Base-by-base conservation (phyloP, 495 filamentous ascomycete species). In the Aspergillus leporis region DNA sequence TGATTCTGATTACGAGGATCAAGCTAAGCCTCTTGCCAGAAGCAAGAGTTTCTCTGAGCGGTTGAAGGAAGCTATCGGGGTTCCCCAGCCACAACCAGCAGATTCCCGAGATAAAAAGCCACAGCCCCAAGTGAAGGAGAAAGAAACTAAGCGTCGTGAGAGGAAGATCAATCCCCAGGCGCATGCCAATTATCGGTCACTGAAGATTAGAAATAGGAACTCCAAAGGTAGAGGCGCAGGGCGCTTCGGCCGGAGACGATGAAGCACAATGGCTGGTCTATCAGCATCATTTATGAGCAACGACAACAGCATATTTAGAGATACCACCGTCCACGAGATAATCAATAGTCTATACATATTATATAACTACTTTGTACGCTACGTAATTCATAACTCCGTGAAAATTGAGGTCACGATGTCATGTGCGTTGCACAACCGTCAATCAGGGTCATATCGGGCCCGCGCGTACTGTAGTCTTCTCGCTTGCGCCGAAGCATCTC, bases 161-260 rank as follows among this genome's bases (percentile, higher is more conserved):
- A 82, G 84, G 60, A 96, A 90, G 74, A 77, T 92, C 49, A 89
- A 85, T 55, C 86, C 87, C 5, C 73, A 86, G 49, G 89, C 92
- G 3, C 86, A 93, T 74, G 83, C 89, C 22, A 97, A 97, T 65
- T 97, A 91, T 70, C 84, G 89, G 59, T 82, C 85, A 45, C 70
- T 97, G 61, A 96, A 95, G 76, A 84, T 96, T 62, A 81, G 79
- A 65, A 90, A 88, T 65, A 74, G 71, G 56, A 66, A 72, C 14
- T 67, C 71, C 14, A 77, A 76, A 51, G 79, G 73, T 18, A 69
- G 74, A 55, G 67, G 67, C 14, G 69, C 61, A 5, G 70, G 80
- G 18, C 79, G 77, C 40, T 83, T 81, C 64, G 67, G 81, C 30
- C 69, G 74, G 58, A 71, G 75, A 65, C 81, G 69, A 55, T 43